These are phyloP conservation scores for Carex scoparia DNA, from an alignment of 176 grass and related monocot species.

Conservation along the genomic window DNA sequence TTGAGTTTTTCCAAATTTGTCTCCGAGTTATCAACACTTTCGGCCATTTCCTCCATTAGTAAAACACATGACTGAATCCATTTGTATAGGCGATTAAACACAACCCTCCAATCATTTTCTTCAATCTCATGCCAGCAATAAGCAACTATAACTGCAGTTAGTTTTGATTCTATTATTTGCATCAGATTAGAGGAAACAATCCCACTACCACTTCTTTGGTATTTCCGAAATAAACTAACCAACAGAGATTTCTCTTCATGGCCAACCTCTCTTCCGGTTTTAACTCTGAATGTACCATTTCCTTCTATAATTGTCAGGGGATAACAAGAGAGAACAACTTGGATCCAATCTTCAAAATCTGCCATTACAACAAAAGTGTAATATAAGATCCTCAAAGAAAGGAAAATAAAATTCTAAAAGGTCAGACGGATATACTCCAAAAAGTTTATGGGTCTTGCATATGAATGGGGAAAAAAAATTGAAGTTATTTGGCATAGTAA, in stretches of 20 bases:
- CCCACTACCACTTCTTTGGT: conserved; percentile 35
- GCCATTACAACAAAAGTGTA: conserved; percentile 16
- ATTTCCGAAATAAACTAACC: conserved; percentile 54
- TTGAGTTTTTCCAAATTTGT: conserved; percentile 51
- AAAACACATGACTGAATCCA: conserved; percentile 75
- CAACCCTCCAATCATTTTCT: conserved; percentile 69
- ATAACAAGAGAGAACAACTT: conserved; percentile 70
- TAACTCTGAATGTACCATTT: conserved; percentile 46
- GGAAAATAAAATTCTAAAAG: not conserved
- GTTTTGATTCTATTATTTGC: conserved; percentile 64
- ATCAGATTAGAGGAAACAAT: conserved; percentile 25
- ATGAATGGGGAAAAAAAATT: not conserved
- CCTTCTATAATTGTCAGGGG: conserved; percentile 48
- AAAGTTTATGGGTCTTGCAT: not conserved
- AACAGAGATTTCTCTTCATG: conserved; percentile 52
- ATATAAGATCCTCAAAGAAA: conserved; percentile 1
- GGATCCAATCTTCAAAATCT: conserved; percentile 82
- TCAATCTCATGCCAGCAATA: conserved; percentile 74
- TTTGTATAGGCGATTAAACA: conserved; percentile 45
- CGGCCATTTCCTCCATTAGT: conserved; percentile 76
- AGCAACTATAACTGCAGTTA: conserved; percentile 55
- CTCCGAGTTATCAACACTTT: conserved; percentile 37
- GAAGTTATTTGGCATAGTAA: too few relatives aligned
- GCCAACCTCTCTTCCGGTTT: conserved; percentile 37
- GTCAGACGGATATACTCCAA: not conserved